Percentiles rank a stretch among this genome's conserved stretches.
These are phyloP conservation scores for Colletotrichum kahawae DNA, from an alignment of 2,329 filamentous ascomycete species.

Conservation along the genomic window DNA sequence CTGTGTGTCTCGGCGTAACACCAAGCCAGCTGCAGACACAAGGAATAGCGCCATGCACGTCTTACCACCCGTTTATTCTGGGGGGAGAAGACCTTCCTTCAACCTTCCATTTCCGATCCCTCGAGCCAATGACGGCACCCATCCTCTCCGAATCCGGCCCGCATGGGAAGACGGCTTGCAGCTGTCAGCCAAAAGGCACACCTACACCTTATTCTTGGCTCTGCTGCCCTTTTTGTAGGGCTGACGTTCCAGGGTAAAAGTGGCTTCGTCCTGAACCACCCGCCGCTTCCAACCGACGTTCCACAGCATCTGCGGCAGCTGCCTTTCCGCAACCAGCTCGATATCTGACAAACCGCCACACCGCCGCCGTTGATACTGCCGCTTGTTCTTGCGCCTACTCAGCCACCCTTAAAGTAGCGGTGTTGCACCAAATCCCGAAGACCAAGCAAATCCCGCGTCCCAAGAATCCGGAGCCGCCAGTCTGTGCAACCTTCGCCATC, in stretches of 20 bases:
- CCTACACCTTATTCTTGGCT: neutral
- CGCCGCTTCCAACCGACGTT: neutral
- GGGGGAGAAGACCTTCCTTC: neutral
- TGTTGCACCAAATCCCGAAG: neutral
- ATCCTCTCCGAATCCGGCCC: neutral
- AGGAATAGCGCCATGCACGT: neutral
- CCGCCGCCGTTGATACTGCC: neutral
- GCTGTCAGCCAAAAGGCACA: neutral
- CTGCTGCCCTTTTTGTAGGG: neutral
- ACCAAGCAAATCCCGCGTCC: neutral
- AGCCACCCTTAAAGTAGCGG: neutral
- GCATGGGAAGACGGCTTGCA: neutral
- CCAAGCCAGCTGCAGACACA: neutral
- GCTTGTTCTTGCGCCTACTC: neutral
- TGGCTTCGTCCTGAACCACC: neutral
- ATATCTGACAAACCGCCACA: neutral
- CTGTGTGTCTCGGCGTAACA: conserved; percentile 1
- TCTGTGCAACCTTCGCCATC: neutral
- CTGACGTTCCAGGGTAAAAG: conserved; percentile 1
- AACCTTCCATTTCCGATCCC: neutral
- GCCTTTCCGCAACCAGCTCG: neutral
- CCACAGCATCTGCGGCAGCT: neutral
- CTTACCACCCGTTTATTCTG: neutral
- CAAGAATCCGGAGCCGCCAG: neutral
- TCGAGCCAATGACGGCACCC: neutral